phyloP scores from a whole-genome alignment of 2,329 filamentous ascomycete genomes.

The Calonectria crousiana region DNA sequence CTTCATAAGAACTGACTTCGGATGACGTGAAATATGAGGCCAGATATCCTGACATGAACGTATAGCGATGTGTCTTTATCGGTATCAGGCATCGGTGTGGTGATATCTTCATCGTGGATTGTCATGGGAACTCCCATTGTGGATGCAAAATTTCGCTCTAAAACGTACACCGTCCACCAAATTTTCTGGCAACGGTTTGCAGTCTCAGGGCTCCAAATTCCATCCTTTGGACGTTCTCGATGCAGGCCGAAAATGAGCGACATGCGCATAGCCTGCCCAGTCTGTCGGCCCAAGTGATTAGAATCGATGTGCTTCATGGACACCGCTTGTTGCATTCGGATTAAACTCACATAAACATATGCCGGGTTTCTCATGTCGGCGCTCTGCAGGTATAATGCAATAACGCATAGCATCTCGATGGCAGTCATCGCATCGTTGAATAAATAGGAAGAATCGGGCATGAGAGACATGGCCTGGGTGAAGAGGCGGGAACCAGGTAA shows the following conservation, averaged over 20 bases:
- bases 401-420: constrained; percentile 18
- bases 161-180: constrained; percentile 25
- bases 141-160: constrained; percentile 18
- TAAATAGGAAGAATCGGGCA: constrained; percentile 23
- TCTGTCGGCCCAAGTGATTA: background rate
- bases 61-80: constrained; percentile 14
- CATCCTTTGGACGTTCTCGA: constrained; percentile 22
- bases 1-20: background rate
- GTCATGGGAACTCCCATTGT: constrained; percentile 25
- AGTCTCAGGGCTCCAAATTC: constrained; percentile 13
- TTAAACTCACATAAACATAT: constrained; percentile 18
- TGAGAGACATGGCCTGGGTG: constrained; percentile 22
- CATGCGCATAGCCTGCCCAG: constrained; percentile 22
- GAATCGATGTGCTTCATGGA: background rate
- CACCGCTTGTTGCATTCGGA: too few relatives aligned
- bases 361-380: constrained; percentile 26
- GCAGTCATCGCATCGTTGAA: constrained; percentile 25
- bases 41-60: constrained; percentile 20
- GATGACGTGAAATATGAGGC: constrained; percentile 24
- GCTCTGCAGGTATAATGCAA: constrained; percentile 22
- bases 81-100: constrained; percentile 19
- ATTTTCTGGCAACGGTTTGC: constrained; percentile 21
- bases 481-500: constrained; percentile 18
- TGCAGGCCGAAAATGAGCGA: constrained; percentile 21
- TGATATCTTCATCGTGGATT: constrained; percentile 22